Base-by-base conservation (phyloP, 129 eudicot genomes). In the Deinandra increscens region DNA sequence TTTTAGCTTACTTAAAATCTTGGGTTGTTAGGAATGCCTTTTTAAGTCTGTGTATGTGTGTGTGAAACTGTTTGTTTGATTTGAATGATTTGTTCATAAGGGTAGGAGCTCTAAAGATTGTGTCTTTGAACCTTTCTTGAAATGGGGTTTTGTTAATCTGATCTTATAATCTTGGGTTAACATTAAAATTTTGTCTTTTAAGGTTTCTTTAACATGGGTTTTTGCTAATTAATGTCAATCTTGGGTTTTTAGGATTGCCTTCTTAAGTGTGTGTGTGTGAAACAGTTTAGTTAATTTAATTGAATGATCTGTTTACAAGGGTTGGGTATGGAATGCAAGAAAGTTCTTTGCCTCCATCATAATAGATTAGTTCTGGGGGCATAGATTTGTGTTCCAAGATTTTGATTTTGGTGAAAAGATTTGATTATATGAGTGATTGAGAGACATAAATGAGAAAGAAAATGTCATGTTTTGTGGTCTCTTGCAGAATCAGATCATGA, bases 401-500 rank as follows among this genome's bases (percentile, higher is more conserved):
- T 46, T 69, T 43, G 50, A 70, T 6, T 33, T 65, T 22, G 59
- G 50, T 69, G 68, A 38, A 68, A 78, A 50, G 14, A 22, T 54
- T 22, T 18, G 37, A 22, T 55, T 55, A 37, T 55, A 55, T 55
- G 61, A 55, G 61, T 23, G 61, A 55, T 55, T 0, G 36, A 53
- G 31, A 55, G 15, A 4, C 36, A 11, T 55, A 55, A 55, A 55
- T 23, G 37, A 22, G 36, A 60, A 33, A 76, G 8, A 22, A 74
- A 62, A 84, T 84, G 97, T 81, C 33, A 39, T 64, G 62, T 65
- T 69, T 74, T 26, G 31, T 78, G 73, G 66, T 66, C 23, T 77
- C 37, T 77, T 70, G 73, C 70, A 63, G 71, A 71, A 67, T 61
- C 43, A 73, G 89, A 89, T 87, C 92, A 93, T 93, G 98, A 84